Evolutionary conservation across 2,329 filamentous ascomycete species (phyloP).

Genomic region (Xylariomycetidae sp.): DNA sequence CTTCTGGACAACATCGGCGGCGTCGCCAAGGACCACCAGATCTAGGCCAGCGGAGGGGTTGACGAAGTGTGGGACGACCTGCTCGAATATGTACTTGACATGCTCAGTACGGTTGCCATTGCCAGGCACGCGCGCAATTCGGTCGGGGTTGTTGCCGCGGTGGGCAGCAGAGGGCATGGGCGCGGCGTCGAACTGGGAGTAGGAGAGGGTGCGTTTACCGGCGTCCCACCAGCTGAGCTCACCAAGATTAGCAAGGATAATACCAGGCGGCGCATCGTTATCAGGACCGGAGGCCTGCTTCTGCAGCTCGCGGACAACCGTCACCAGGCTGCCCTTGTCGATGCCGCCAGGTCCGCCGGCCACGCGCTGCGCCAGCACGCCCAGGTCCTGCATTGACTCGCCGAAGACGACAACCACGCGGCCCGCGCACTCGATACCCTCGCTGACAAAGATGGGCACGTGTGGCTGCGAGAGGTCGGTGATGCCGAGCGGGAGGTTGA

Average conservation of each 20-base stretch:
- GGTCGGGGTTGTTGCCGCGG: slow-evolving; percentile 43
- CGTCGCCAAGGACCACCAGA: slow-evolving; percentile 65
- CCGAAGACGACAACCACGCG: slow-evolving; percentile 72
- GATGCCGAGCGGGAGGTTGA: slow-evolving; percentile 51
- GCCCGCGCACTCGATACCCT: slow-evolving; percentile 47
- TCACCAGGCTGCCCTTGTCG: slow-evolving; percentile 62
- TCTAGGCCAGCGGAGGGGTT: slow-evolving; percentile 51
- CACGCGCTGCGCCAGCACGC: slow-evolving; percentile 65
- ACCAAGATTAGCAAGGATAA: slow-evolving; percentile 74
- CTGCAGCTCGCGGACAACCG: slow-evolving; percentile 48
- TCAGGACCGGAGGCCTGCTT: slow-evolving; percentile 2
- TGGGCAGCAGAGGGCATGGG: slow-evolving; percentile 60
- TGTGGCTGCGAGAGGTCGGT: slow-evolving; percentile 43
- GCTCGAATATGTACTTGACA: slow-evolving; percentile 59
- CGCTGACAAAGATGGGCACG: slow-evolving; percentile 59
- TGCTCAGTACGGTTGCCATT: slow-evolving; percentile 57
- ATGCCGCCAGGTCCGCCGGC: slow-evolving; percentile 59
- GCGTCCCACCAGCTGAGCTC: slow-evolving; percentile 72
- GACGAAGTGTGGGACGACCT: slow-evolving; percentile 49
- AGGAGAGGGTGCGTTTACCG: slow-evolving; percentile 53
- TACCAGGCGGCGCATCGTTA: slow-evolving; percentile 40
- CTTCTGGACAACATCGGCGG: slow-evolving; percentile 49
- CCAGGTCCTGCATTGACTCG: slow-evolving; percentile 65
- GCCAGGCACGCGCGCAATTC: slow-evolving; percentile 55
- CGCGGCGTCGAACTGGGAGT: slow-evolving; percentile 48